Base-by-base conservation (phyloP, 768 basidiomycete species). In the Trametes cingulata region DNA sequence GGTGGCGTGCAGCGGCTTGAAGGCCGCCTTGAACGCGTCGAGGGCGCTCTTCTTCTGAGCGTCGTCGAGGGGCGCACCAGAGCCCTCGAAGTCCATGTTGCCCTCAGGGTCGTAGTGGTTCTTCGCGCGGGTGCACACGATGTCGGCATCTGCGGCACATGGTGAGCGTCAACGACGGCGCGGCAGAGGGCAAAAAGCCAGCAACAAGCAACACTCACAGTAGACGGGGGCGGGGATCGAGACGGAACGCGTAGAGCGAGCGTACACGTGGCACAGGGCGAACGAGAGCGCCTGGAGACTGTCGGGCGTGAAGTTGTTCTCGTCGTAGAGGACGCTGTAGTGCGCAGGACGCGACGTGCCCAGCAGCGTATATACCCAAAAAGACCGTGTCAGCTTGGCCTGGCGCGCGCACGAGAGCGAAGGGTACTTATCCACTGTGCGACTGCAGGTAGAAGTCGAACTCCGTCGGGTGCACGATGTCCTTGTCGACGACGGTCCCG, bases 221-320 rank as follows among this genome's bases (percentile, higher is more conserved):
- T 91, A 91, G 0, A 91, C 89, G 0, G 90, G 90, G 0, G 90
- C 90, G 0, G 90, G 90, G 50, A 91, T 91, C 0, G 90, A 91
- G 1, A 91, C 90, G 0, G 89, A 88, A 22, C 90, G 85, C 3
- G 90, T 91, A 10, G 89, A 84, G 2, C 90, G 82, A 1, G 90
- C 88, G 63, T 91, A 93, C 0, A 91, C 85, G 47, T 94, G 90
- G 67, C 90, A 91, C 0, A 94, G 76, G 0, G 90, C 86, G 52
- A 88, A 93, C 0, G 90, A 85, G 3, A 86, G 70, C 0, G 81
- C 79, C 65, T 93, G 92, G 41, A 93, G 72, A 15, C 83, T 80
- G 67, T 90, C 86, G 15, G 86, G 78, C 85, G 75, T 80, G 74
- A 91, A 86, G 2, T 75, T 74, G 63, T 87, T 91, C 63, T 85